A percentile compares a stretch with the other conserved stretches of the same genome.
Evolutionary conservation across 208 protist genomes (phyloP).

Genomic region (Acanthamoeba comandoni): DNA sequence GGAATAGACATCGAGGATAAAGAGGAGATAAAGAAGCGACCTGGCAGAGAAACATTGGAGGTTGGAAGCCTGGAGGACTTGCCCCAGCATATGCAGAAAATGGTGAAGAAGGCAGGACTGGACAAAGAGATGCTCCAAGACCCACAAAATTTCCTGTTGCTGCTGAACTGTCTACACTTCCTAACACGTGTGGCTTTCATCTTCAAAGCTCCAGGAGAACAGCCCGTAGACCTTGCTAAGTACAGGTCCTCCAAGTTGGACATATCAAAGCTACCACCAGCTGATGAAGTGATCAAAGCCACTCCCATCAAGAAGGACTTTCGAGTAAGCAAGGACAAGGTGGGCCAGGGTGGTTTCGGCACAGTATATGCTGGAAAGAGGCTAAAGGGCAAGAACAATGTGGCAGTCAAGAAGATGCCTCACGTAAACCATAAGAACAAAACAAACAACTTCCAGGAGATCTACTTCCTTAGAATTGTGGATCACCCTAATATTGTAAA

Average conservation of each 20-base stretch:
- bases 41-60: too few relatives aligned
- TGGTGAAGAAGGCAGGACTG: not conserved
- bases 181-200: not conserved
- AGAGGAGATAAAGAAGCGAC: too few relatives aligned
- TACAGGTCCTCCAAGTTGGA: constrained; percentile 1
- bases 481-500: constrained; percentile 40
- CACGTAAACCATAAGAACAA: constrained; percentile 16
- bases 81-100: too few relatives aligned
- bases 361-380: constrained; percentile 29
- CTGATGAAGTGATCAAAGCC: not conserved
- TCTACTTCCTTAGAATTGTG: constrained; percentile 47
- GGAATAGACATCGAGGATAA: too few relatives aligned
- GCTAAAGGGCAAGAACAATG: constrained; percentile 33
- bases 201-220: not conserved
- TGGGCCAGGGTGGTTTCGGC: constrained; percentile 45
- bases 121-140: not conserved
- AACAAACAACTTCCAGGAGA: constrained; percentile 47
- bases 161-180: not conserved
- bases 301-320: constrained; percentile 37
- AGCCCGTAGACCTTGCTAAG: not conserved
- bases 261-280: not conserved
- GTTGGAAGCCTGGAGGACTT: too few relatives aligned
- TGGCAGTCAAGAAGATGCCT: constrained; percentile 50
- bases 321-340: not conserved
- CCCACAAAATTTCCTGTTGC: not conserved